phyloP scores from a whole-genome alignment of 202 grass and related monocot genomes.

The Schoenoplectus tabernaemontani region DNA sequence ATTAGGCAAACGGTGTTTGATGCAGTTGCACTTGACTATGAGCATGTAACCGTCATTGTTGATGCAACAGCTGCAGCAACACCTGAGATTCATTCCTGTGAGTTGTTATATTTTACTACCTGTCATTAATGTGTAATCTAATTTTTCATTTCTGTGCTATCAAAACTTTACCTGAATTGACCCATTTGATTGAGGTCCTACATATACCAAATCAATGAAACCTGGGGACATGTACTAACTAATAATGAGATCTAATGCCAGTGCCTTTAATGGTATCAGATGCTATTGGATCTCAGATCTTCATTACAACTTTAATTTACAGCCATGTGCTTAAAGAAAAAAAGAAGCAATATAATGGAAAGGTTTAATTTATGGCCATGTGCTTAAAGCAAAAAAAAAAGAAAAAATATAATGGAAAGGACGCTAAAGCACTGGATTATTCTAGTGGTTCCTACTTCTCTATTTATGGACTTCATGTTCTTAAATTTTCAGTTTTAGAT shows the following conservation, averaged over 20 bases:
- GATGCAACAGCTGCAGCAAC: conserved; percentile 84
- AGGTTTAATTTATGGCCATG: not conserved
- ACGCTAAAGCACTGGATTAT: too few relatives aligned
- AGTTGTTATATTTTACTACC: conserved; percentile 22
- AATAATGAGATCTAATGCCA: not conserved
- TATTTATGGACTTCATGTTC: too few relatives aligned
- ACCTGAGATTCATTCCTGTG: conserved; percentile 78
- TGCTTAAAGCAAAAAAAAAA: not conserved
- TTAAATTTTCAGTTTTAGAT: too few relatives aligned
- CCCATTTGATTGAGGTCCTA: not conserved
- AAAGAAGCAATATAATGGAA: not conserved
- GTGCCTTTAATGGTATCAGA: not conserved
- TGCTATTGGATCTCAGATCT: not conserved
- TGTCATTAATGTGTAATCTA: not conserved
- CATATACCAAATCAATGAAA: not conserved
- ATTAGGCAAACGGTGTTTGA: conserved; percentile 86
- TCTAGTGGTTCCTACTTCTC: too few relatives aligned
- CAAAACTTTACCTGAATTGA: not conserved
- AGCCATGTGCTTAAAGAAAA: not conserved
- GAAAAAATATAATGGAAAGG: not conserved
- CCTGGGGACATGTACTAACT: not conserved
- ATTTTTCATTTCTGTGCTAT: not conserved
- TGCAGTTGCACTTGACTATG: conserved; percentile 79
- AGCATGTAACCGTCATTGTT: conserved; percentile 60
- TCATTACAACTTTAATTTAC: not conserved